Evolutionary conservation across 2,329 filamentous ascomycete genomes (phyloP).

Genomic region (Venturia pyrina): DNA sequence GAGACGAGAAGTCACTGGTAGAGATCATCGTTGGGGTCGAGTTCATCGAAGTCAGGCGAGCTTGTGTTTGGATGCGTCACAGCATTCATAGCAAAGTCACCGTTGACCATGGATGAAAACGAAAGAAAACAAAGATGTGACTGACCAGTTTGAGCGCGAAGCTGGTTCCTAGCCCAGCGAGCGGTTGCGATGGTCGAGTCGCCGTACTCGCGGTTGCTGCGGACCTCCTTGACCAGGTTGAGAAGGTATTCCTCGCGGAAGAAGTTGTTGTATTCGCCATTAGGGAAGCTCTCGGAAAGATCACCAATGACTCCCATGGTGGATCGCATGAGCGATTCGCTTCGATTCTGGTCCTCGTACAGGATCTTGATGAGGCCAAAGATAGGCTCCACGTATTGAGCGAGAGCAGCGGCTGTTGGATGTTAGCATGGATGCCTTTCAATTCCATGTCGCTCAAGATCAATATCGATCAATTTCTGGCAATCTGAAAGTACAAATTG

Average conservation of each 20-base stretch:
- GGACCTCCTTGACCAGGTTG: slow-evolving; percentile 81
- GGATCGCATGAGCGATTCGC: slow-evolving; percentile 84
- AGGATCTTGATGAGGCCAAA: slow-evolving; percentile 79
- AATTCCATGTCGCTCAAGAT: slow-evolving; percentile 24
- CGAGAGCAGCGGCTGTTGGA: slow-evolving; percentile 45
- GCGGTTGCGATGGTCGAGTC: slow-evolving; percentile 84
- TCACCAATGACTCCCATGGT: slow-evolving; percentile 97
- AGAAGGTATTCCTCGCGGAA: slow-evolving; percentile 92
- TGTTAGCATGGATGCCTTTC: background rate
- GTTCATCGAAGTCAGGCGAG: background rate
- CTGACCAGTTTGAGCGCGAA: slow-evolving; percentile 70
- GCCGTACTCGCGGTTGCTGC: slow-evolving; percentile 78
- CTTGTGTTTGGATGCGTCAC: background rate
- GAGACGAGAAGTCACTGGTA: background rate
- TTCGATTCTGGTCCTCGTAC: slow-evolving; percentile 73
- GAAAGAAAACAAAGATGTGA: background rate
- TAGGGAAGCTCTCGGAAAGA: slow-evolving; percentile 85
- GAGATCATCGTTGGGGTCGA: background rate
- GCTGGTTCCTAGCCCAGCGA: slow-evolving; percentile 93
- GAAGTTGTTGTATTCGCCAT: slow-evolving; percentile 71
- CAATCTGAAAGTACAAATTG: slow-evolving; percentile 18
- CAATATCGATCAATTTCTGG: background rate
- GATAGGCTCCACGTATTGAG: slow-evolving; percentile 72
- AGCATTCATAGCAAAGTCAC: slow-evolving; percentile 1
- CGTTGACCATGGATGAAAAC: background rate